phyloP scores from a whole-genome alignment of 306 rosid genomes.

The Senna tora region DNA sequence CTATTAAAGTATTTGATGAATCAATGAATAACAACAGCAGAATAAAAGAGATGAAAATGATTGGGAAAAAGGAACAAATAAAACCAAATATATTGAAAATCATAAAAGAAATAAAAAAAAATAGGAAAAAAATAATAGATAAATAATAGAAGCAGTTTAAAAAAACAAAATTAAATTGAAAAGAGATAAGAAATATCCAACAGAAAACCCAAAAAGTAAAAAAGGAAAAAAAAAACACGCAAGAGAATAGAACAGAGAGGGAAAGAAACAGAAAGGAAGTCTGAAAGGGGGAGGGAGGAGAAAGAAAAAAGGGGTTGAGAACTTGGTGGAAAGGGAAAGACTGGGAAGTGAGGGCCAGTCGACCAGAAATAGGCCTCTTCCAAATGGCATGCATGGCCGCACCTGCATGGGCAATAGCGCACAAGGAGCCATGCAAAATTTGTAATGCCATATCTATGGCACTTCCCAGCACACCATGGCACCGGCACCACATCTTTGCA shows the following conservation, averaged over 20 bases:
- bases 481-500: not conserved
- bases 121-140: not conserved
- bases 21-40: not conserved
- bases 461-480: not conserved
- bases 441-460: slow-evolving; percentile 1
- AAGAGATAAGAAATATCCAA: too few species aligned
- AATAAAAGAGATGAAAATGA: not conserved
- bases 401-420: not conserved
- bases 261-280: slow-evolving; percentile 3
- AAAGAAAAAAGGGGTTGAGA: too few species aligned
- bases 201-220: not conserved
- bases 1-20: not conserved
- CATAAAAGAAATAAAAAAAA: not conserved
- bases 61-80: too few species aligned
- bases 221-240: not conserved
- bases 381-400: not conserved
- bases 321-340: not conserved
- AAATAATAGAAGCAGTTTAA: not conserved
- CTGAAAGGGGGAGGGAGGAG: too few species aligned
- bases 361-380: not conserved
- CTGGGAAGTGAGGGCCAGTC: not conserved
- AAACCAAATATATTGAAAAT: not conserved
- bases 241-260: not conserved
- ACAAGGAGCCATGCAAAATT: too few species aligned
- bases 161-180: too few species aligned